These are phyloP conservation scores for Leishmania braziliensis DNA, from an alignment of 208 protist species.

Conservation along the genomic window DNA sequence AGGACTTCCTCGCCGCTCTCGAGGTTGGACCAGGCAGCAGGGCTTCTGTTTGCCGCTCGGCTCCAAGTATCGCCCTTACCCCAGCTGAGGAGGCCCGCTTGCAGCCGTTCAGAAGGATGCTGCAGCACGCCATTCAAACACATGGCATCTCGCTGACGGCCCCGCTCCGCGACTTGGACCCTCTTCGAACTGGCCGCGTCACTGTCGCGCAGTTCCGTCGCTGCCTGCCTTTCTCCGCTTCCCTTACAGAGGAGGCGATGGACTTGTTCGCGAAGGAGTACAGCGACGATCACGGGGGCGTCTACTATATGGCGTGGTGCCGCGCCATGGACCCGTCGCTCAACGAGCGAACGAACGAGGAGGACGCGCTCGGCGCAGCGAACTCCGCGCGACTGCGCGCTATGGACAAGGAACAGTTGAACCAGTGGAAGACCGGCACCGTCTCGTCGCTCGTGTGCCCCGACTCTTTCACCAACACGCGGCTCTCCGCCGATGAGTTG, in stretches of 20 bases:
- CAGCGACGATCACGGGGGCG: conserved; percentile 64
- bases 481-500: conserved; percentile 49
- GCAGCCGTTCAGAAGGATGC: conserved; percentile 28
- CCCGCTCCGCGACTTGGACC: conserved; percentile 83
- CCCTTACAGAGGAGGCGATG: conserved; percentile 32
- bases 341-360: neutral
- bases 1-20: conserved; percentile 49
- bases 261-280: conserved; percentile 74
- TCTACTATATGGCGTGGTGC: conserved; percentile 83
- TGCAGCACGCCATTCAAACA: conserved; percentile 53
- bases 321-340: conserved; percentile 55
- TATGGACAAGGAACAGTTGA: conserved; percentile 12
- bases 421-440: conserved; percentile 14
- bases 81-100: conserved; percentile 53
- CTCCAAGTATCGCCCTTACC: conserved; percentile 31
- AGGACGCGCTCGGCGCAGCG: neutral
- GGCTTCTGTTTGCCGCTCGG: conserved; percentile 20
- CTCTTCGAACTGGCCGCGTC: conserved; percentile 67
- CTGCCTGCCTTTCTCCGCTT: conserved; percentile 52
- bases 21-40: conserved; percentile 30
- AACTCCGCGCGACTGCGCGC: neutral
- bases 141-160: conserved; percentile 52
- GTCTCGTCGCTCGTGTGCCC: conserved; percentile 22
- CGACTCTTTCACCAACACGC: conserved; percentile 34
- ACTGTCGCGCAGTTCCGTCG: conserved; percentile 71